These are phyloP conservation scores for Pythium sukuiense DNA, from an alignment of 352 stramenopile genomes.

Conservation along the genomic window DNA sequence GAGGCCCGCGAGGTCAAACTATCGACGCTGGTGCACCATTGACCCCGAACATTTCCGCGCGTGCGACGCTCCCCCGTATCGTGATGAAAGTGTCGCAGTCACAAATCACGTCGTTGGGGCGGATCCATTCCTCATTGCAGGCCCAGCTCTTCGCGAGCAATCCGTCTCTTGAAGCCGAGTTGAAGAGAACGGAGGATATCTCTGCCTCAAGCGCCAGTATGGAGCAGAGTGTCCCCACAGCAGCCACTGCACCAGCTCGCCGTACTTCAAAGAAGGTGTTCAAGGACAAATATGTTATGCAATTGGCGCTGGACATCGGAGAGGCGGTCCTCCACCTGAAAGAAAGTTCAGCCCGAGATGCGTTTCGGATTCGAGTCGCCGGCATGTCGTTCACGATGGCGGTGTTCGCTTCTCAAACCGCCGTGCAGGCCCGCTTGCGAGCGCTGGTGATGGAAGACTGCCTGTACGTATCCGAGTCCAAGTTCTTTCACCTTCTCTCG, in stretches of 20 bases:
- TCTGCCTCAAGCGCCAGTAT: neutral
- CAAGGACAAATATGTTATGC: conserved; percentile 49
- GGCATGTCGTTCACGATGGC: conserved; percentile 51
- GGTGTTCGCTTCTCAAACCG: conserved; percentile 47
- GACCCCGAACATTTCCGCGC: conserved; percentile 32
- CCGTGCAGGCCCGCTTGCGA: conserved; percentile 50
- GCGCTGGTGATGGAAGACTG: conserved; percentile 72
- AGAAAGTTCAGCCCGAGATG: conserved; percentile 46
- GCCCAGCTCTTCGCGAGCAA: conserved; percentile 22
- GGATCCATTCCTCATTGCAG: conserved; percentile 56
- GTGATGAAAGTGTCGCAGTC: conserved; percentile 49
- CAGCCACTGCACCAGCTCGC: neutral
- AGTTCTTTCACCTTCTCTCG: conserved; percentile 68
- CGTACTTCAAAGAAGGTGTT: neutral
- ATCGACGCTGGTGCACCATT: neutral
- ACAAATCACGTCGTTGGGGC: conserved; percentile 48
- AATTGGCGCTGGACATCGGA: conserved; percentile 50
- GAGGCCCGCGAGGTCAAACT: neutral
- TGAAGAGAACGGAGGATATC: neutral
- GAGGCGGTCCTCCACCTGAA: conserved; percentile 56
- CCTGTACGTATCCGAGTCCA: conserved; percentile 46
- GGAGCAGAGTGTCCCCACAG: neutral
- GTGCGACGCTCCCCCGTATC: conserved; percentile 44
- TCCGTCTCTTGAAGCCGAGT: conserved; percentile 4
- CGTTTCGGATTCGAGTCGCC: conserved; percentile 47